Evolutionary conservation across 2,329 filamentous ascomycete genomes (phyloP), one percentile per base, ranked within the genome.

Genomic region (Ophiocordyceps camponoti-floridani): DNA sequence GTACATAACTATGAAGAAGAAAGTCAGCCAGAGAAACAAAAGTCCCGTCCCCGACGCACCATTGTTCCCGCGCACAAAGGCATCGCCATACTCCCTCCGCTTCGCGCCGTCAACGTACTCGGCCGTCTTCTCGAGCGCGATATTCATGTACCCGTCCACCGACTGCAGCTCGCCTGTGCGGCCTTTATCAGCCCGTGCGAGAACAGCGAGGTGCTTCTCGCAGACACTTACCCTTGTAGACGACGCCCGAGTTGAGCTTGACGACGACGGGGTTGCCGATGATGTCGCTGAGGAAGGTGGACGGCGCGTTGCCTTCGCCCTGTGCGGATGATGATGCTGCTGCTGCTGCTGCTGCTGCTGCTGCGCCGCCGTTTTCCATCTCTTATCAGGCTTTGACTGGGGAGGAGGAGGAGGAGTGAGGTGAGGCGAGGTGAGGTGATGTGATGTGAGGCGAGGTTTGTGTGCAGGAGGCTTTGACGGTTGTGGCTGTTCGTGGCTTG

Each of bases 71-170:
- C 89, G 76, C 47, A 96, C 84, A 61, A 96, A 96, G 5, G 89
- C 86, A 69, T 96, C 89, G 8, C 89, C 89, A 60, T 94, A 95
- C 45, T 76, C 83, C 55, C 84, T 75, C 55, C 83, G 75, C 64
- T 89, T 77, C 51, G 79, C 75, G 40, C 88, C 89, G 57, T 94
- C 82, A 53, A 95, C 82, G 54, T 81, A 87, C 65, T 98, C 91
- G 51, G 85, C 81, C 18, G 87, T 94, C 66, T 94, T 91, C 64
- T 98, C 91, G 28, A 98, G 75, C 12, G 91, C 89, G 60, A 98
- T 95, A 67, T 98, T 98, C 91, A 98, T 98, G 67, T 96, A 98
- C 44, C 91, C 91, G 62, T 98, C 91, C 43, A 98, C 89, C 1
- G 88, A 94, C 61, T 96, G 88, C 35, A 96, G 74, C 61, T 95